These are phyloP conservation scores for Penicillium sp. DNA, from an alignment of 2,329 filamentous ascomycete genomes.

Conservation along the genomic window DNA sequence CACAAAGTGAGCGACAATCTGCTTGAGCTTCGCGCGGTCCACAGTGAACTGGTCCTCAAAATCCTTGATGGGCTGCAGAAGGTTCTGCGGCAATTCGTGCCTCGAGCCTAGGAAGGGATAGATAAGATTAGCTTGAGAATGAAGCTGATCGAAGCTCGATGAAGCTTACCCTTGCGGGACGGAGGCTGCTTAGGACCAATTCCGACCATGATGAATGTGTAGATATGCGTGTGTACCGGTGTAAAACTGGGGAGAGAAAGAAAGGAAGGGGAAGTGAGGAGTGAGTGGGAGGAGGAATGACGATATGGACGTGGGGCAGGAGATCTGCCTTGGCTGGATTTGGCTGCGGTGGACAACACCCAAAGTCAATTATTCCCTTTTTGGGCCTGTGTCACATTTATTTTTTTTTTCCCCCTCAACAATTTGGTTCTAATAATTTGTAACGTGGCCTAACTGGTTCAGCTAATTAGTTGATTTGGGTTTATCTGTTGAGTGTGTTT, in stretches of 20 bases:
- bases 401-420: background rate
- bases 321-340: slow-evolving; percentile 32
- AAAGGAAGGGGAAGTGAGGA: slow-evolving; percentile 7
- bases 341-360: slow-evolving; percentile 29
- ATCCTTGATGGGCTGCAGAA: slow-evolving; percentile 78
- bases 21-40: slow-evolving; percentile 78
- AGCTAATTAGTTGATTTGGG: background rate
- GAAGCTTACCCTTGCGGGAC: slow-evolving; percentile 73
- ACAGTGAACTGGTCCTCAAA: slow-evolving; percentile 87
- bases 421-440: background rate
- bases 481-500: background rate
- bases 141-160: slow-evolving; percentile 18
- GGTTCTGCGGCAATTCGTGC: slow-evolving; percentile 85
- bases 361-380: slow-evolving; percentile 1
- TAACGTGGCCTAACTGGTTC: background rate
- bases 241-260: slow-evolving; percentile 11
- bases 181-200: slow-evolving; percentile 68
- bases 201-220: slow-evolving; percentile 63
- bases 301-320: slow-evolving; percentile 36
- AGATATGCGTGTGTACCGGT: background rate
- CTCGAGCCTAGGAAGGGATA: slow-evolving; percentile 72
- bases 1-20: slow-evolving; percentile 88
- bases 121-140: slow-evolving; percentile 16
- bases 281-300: slow-evolving; percentile 29
- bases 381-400: no score